These are phyloP conservation scores for Candida odintsovae DNA, from an alignment of 805 yeast genomes.

Conservation along the genomic window DNA sequence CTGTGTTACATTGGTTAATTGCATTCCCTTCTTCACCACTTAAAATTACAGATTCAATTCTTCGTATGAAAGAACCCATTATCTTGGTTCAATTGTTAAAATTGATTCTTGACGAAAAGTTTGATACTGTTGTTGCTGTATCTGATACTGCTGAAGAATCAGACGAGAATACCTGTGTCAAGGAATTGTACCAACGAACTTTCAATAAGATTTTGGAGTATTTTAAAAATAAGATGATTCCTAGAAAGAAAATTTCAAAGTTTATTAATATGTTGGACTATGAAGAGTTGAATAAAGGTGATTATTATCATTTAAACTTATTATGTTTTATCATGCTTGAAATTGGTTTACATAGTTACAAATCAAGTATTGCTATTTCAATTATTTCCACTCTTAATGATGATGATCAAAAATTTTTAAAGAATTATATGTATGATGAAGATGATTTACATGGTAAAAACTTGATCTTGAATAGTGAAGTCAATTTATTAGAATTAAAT, in stretches of 20 bases:
- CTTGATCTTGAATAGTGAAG: conserved; percentile 14
- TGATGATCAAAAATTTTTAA: conserved; percentile 11
- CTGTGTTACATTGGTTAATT: conserved; percentile 6
- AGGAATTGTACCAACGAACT: background rate
- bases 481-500: conserved; percentile 12
- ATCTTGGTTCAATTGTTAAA: background rate
- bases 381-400: conserved; percentile 9
- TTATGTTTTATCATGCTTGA: conserved; percentile 15
- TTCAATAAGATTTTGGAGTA: background rate
- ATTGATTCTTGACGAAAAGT: background rate
- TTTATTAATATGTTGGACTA: conserved; percentile 7
- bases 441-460: conserved; percentile 16
- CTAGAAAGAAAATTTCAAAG: conserved; percentile 6
- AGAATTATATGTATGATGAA: conserved; percentile 15
- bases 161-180: background rate
- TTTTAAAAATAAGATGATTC: conserved; percentile 3
- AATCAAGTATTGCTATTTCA: conserved; percentile 9
- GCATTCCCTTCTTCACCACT: conserved; percentile 2
- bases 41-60: background rate
- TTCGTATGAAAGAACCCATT: background rate
- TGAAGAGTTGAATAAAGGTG: conserved; percentile 6
- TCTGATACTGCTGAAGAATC: background rate
- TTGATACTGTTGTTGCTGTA: background rate
- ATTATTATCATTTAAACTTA: conserved; percentile 6
- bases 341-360: conserved; percentile 15